Evolutionary conservation across 2,329 filamentous ascomycete genomes (phyloP), one percentile per base, ranked within the genome.

Genomic region (Fusarium keratoplasticum): DNA sequence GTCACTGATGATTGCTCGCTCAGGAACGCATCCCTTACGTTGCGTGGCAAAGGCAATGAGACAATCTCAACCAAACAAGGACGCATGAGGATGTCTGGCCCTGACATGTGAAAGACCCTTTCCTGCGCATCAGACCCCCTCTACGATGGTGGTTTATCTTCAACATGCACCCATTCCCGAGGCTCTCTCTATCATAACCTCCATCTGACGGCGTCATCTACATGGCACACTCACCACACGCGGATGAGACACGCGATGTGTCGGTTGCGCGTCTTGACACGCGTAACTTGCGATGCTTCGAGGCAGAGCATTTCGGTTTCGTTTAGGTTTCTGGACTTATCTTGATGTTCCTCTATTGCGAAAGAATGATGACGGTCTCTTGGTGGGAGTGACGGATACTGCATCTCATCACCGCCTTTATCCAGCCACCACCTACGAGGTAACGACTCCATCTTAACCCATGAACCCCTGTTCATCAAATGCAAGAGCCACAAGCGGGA

Each of bases 71-170:
- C 59, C 72, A 66, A 72, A 69, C 55, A 60, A 64, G 64, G 50
- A 27, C 54, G 59, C 71, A 69, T 36, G 61, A 54, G 54, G 25
- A 52, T 18, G 10, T 25, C 59, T 50, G 9, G 16, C 25, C 40
- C 62, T 63, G 47, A 62, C 72, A 74, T 72, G 72, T 75, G 61
- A 74, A 72, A 63, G 69, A 74, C 68, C 69, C 64, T 36, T 72
- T 63, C 61, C 61, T 22, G 40, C 31, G 33, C 38, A 27, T 20
- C 47, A 18, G 27, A 47, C 52, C 61, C 25, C 33, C 42, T 57
- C 66, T 72, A 36, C 54, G 47, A 69, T 65, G 50, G 14, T 29
- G 29, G 27, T 62, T 52, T 52, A 22, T 42, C 31, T 62, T 18
- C 60, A 62, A 29, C 40, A 36, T 50, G 22, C 29, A 27, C 22